These are phyloP conservation scores for Orbilia quercus DNA, from an alignment of 2,329 filamentous ascomycete species.

Conservation along the genomic window DNA sequence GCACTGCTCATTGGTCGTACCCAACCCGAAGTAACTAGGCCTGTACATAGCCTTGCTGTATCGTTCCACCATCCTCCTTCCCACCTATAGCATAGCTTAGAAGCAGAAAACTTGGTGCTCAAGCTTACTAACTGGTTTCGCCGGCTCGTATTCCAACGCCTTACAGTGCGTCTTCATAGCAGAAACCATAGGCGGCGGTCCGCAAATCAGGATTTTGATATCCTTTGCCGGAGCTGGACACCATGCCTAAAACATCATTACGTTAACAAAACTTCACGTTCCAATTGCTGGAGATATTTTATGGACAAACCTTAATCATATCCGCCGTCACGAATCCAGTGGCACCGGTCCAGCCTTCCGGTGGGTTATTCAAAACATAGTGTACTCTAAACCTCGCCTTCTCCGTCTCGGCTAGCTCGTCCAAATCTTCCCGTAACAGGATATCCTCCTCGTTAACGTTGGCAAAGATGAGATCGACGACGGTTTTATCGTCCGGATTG, in stretches of 20 bases:
- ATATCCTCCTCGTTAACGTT: conserved; percentile 96
- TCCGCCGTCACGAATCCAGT: conserved; percentile 95
- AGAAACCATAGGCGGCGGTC: conserved; percentile 90
- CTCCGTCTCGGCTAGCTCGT: conserved; percentile 80
- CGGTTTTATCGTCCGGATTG: conserved; percentile 82
- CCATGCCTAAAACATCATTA: conserved; percentile 70
- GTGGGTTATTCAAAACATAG: conserved; percentile 97
- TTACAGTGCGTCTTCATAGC: conserved; percentile 87
- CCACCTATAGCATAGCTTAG: conserved; percentile 64
- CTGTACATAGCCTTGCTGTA: no score
- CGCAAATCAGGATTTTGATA: conserved; percentile 93
- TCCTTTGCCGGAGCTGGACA: conserved; percentile 84
- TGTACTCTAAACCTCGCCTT: conserved; percentile 79
- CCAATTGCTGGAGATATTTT: conserved; percentile 36
- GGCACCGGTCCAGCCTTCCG: conserved; percentile 88
- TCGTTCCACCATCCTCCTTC: neutral
- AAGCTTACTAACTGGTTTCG: conserved; percentile 93
- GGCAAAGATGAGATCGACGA: conserved; percentile 95
- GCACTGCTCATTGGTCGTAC: neutral
- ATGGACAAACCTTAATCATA: conserved; percentile 82
- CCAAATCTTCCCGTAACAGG: conserved; percentile 89
- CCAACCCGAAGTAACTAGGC: neutral
- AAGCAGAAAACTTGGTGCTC: conserved; percentile 99
- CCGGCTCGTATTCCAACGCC: conserved; percentile 88
- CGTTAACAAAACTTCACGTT: neutral